Evolutionary conservation across 2,329 filamentous ascomycete species (phyloP), one percentile per base, ranked within the genome.

Genomic region (Zymoseptoria tritici): DNA sequence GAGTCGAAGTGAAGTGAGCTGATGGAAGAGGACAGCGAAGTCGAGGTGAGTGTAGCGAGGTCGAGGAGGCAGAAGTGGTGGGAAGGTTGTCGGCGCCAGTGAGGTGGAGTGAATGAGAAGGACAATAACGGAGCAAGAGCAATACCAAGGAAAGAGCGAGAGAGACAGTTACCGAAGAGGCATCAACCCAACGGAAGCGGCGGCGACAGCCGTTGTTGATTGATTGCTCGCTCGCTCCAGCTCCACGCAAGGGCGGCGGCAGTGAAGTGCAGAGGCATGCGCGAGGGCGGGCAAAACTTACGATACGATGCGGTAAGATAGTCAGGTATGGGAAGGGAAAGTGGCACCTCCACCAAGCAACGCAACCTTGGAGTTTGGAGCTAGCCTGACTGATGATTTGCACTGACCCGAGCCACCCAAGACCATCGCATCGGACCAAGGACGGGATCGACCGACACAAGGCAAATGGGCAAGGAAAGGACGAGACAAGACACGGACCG

Each of bases 71-170:
- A 42, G 36, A 42, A 42, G 36, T 42, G 36, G 16, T 16, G 36
- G 16, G 6, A 42, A 16, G 57, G 22, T 22, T 8, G 52, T 22
- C 31, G 29, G 22, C 8, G 20, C 49, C 24, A 26, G 36, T 72
- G 82, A 79, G 11, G 82, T 80, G 58, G 83, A 83, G 21, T 86
- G 80, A 19, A 81, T 83, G 49, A 86, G 77, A 72, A 86, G 85
- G 66, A 86, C 80, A 57, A 49, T 42, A 52, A 52, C 8, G 3
- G 11, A 19, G 20, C 22, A 21, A 52, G 20, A 52, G 50, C 50
- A 21, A 21, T 26, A 52, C 50, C 20, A 52, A 20, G 20, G 20
- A 52, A 26, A 16, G 20, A 21, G 16, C 50, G n/a, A 20, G 50
- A 52, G 50, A 52, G 20, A 21, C 50, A 26, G 50, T 21, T 52